Evolutionary conservation across 768 basidiomycete genomes (phyloP).

Genomic region (Bullera alba): DNA sequence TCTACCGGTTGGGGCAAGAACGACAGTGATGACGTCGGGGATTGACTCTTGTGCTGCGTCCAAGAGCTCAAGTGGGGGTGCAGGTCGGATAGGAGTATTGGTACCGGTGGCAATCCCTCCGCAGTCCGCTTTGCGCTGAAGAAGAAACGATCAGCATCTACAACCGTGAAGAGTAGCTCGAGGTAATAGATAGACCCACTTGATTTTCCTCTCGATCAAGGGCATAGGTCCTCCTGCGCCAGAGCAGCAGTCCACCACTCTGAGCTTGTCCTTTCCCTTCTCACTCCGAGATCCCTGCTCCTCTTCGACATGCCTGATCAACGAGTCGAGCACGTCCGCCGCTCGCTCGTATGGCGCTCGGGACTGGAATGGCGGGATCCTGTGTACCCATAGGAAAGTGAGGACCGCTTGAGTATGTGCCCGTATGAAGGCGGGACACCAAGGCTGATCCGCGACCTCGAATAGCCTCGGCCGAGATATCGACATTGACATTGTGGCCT

Average conservation of each 20-base stretch:
- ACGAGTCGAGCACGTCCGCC: slow-evolving; percentile 21
- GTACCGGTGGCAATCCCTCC: slow-evolving; percentile 10
- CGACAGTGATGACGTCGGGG: slow-evolving; percentile 10
- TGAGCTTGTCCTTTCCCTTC: slow-evolving; percentile 6
- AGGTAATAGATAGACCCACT: slow-evolving; percentile 25
- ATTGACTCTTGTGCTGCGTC: slow-evolving; percentile 5
- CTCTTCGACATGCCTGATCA: slow-evolving; percentile 19
- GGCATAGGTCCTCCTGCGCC: slow-evolving; percentile 40
- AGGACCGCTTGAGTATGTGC: slow-evolving; percentile 31
- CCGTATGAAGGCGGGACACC: slow-evolving; percentile 30
- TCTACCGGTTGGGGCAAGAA: slow-evolving; percentile 36
- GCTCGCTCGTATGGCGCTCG: slow-evolving; percentile 26
- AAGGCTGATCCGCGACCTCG: slow-evolving; percentile 37
- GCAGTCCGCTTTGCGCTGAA: slow-evolving; percentile 11
- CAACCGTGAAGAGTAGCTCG: not conserved
- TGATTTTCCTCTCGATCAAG: slow-evolving; percentile 33
- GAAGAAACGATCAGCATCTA: not conserved
- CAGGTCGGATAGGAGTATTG: slow-evolving; percentile 35
- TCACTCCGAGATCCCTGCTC: slow-evolving; percentile 1
- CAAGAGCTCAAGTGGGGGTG: slow-evolving; percentile 33
- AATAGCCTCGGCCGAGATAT: slow-evolving; percentile 29
- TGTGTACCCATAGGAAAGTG: slow-evolving; percentile 32
- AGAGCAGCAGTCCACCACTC: slow-evolving; percentile 39
- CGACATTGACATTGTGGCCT: too few species aligned
- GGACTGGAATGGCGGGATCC: slow-evolving; percentile 24